These are phyloP conservation scores for Colletotrichum nymphaeae DNA, from an alignment of 2,329 filamentous ascomycete genomes.

Conservation along the genomic window DNA sequence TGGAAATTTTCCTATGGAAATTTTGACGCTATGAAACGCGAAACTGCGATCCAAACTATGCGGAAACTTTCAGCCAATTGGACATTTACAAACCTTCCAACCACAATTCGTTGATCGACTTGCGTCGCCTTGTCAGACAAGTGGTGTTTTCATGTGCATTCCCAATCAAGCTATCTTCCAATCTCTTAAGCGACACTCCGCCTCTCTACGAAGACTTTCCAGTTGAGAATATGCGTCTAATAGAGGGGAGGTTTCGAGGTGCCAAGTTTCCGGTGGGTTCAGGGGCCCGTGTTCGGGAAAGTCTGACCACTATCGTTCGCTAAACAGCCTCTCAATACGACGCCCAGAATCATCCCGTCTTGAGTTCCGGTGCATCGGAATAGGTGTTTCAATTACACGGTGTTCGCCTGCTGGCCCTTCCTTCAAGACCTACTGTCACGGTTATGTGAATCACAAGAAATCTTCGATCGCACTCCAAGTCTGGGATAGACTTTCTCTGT, in stretches of 20 bases:
- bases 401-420: background rate
- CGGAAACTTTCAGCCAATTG: background rate
- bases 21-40: background rate
- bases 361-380: background rate
- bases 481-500: background rate
- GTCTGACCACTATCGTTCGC: constrained; percentile 13
- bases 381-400: constrained; percentile 17
- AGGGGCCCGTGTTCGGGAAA: background rate
- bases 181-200: background rate
- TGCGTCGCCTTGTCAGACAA: too few species aligned
- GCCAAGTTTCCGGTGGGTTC: background rate
- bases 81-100: background rate
- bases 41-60: background rate
- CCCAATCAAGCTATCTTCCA: background rate
- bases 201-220: background rate
- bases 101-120: too few species aligned
- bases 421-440: background rate
- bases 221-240: background rate
- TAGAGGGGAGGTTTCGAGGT: background rate
- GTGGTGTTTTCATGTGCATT: background rate
- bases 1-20: background rate
- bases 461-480: background rate
- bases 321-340: background rate
- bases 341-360: constrained; percentile 10
- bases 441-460: background rate